Percentiles rank a stretch among this genome's conserved stretches.
Evolutionary conservation across 306 rosid genomes (phyloP).

Genomic region (Oxytropis ochrocephala): DNA sequence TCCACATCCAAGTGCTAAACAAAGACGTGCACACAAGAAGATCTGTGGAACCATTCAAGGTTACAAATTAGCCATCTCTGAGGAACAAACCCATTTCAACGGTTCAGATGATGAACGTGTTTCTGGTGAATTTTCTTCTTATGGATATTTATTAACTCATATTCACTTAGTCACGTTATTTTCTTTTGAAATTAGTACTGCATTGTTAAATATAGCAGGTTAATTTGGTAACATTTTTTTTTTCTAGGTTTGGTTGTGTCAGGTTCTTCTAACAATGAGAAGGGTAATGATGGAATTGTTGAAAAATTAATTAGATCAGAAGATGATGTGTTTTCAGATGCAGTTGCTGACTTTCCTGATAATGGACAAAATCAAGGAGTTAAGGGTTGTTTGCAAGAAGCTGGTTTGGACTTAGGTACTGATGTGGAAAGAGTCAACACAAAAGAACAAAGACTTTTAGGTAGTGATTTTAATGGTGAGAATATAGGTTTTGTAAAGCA

Average conservation of each 20-base stretch:
- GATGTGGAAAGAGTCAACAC: slow-evolving; percentile 21
- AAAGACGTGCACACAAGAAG: slow-evolving; percentile 75
- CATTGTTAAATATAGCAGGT: not conserved
- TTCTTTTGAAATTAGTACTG: not conserved
- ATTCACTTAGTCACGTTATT: not conserved
- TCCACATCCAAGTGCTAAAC: slow-evolving; percentile 72
- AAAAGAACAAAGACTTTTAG: slow-evolving; percentile 23
- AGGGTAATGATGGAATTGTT: slow-evolving; percentile 27
- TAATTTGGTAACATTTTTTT: slow-evolving; percentile 8
- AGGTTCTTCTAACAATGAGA: slow-evolving; percentile 34
- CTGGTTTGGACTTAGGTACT: slow-evolving; percentile 19
- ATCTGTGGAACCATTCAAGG: slow-evolving; percentile 86
- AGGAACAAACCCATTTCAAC: slow-evolving; percentile 26
- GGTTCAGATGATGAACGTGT: slow-evolving; percentile 62
- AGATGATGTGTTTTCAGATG: slow-evolving; percentile 66
- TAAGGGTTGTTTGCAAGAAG: slow-evolving; percentile 7
- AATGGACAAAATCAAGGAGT: slow-evolving; percentile 15
- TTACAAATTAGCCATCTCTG: slow-evolving; percentile 31
- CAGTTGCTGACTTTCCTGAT: slow-evolving; percentile 60
- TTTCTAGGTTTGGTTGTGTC: slow-evolving; percentile 25
- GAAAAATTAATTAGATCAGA: slow-evolving; percentile 35
- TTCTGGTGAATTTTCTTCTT: slow-evolving; percentile 29
- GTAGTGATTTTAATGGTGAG: slow-evolving; percentile 36
- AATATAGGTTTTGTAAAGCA: not conserved
- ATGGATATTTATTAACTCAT: not conserved